phyloP scores from a whole-genome alignment of 441 rosid genomes.

The Populus hybrid region DNA sequence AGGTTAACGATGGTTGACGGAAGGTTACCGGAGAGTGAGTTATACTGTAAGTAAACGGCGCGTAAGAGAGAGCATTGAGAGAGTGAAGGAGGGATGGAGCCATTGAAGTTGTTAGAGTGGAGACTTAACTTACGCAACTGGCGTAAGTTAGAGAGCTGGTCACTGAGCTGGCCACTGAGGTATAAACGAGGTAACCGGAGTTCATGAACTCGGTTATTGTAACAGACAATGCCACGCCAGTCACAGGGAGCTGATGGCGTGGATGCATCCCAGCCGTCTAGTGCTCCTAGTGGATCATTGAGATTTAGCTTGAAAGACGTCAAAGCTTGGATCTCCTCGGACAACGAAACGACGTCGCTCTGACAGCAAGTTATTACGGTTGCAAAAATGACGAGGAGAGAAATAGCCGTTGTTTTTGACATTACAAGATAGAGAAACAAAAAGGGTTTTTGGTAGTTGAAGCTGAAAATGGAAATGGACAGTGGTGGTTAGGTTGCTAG shows the following conservation, averaged over 20 bases:
- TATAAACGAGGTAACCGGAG: slow-evolving; percentile 75
- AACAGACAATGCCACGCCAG: slow-evolving; percentile 74
- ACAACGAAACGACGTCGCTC: slow-evolving; percentile 26
- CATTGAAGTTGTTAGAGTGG: slow-evolving; percentile 71
- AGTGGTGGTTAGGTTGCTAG: not conserved
- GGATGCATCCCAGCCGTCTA: slow-evolving; percentile 73
- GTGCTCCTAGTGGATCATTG: slow-evolving; percentile 69
- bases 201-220: slow-evolving; percentile 60
- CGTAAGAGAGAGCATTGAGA: slow-evolving; percentile 70
- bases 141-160: slow-evolving; percentile 48
- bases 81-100: slow-evolving; percentile 75
- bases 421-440: too few relatives aligned
- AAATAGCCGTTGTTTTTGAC: slow-evolving; percentile 55
- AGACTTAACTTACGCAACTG: slow-evolving; percentile 70
- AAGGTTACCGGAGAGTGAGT: slow-evolving; percentile 72
- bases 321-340: slow-evolving; percentile 72
- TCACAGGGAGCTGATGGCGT: slow-evolving; percentile 81
- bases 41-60: slow-evolving; percentile 74
- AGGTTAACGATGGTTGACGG: slow-evolving; percentile 63
- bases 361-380: slow-evolving; percentile 13
- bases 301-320: slow-evolving; percentile 66
- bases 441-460: not conserved
- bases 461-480: not conserved
- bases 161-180: slow-evolving; percentile 65
- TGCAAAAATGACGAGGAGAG: slow-evolving; percentile 27